Evolutionary conservation across 805 yeast genomes (phyloP).

Genomic region (Lipomyces yamanashiensis): DNA sequence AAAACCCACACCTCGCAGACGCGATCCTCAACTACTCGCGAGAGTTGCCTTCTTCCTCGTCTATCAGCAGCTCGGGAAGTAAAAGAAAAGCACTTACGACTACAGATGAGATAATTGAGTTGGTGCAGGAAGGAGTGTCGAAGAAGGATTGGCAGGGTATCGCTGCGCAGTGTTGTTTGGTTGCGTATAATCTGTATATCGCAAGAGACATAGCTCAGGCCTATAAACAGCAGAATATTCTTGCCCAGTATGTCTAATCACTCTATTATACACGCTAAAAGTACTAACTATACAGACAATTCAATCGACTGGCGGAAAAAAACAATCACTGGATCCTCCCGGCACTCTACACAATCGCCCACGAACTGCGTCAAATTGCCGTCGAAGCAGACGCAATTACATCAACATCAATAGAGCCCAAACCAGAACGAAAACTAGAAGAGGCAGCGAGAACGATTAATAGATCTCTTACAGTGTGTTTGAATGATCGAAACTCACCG

Average conservation of each 20-base stretch:
- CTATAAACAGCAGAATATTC: conserved; percentile 39
- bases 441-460: conserved; percentile 68
- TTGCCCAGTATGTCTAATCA: conserved; percentile 39
- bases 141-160: conserved; percentile 30
- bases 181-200: conserved; percentile 32
- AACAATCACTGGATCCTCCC: conserved; percentile 36
- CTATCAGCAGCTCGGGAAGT: no score
- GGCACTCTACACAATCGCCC: conserved; percentile 40
- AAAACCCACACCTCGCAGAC: background rate
- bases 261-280: background rate
- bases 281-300: conserved; percentile 2
- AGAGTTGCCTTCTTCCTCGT: background rate
- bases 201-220: conserved; percentile 39
- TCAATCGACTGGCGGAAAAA: conserved; percentile 32
- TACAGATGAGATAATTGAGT: background rate
- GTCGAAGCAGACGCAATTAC: conserved; percentile 34
- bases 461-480: conserved; percentile 72
- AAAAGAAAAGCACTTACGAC: background rate
- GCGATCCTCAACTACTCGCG: background rate
- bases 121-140: background rate
- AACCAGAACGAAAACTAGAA: conserved; percentile 46
- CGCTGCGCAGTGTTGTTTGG: conserved; percentile 40
- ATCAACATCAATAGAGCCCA: background rate
- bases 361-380: conserved; percentile 42
- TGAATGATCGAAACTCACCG: conserved; percentile 75